These are phyloP conservation scores for Termitomyces titanicus DNA, from an alignment of 768 basidiomycete genomes.

Conservation along the genomic window DNA sequence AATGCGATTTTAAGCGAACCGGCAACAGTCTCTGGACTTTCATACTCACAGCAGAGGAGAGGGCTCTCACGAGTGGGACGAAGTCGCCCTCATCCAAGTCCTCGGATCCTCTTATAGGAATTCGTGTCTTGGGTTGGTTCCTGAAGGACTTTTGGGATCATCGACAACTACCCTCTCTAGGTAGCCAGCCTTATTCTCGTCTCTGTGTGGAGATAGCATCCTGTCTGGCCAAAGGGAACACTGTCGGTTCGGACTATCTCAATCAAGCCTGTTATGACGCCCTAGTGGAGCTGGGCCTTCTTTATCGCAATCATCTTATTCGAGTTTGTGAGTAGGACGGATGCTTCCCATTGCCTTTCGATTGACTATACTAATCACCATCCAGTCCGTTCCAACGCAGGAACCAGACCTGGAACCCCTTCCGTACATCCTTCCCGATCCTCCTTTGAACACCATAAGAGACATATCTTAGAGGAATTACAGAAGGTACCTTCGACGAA, in stretches of 20 bases:
- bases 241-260: background rate
- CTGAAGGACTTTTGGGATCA: slow-evolving; percentile 8
- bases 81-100: too few relatives aligned
- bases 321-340: background rate
- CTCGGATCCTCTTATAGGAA: slow-evolving; percentile 1
- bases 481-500: background rate
- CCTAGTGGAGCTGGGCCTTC: background rate
- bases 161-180: slow-evolving; percentile 2
- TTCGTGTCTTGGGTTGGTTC: slow-evolving; percentile 7
- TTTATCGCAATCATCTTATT: background rate
- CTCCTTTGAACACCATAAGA: background rate
- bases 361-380: background rate
- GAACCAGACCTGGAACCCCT: background rate
- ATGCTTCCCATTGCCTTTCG: background rate
- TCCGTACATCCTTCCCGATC: background rate
- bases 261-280: background rate
- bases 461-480: background rate
- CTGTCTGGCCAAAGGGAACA: too few relatives aligned
- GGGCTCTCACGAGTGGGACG: too few relatives aligned
- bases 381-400: background rate
- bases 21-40: too few relatives aligned
- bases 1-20: too few relatives aligned
- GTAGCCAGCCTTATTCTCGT: background rate
- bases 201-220: too few relatives aligned
- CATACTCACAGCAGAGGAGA: too few relatives aligned